Evolutionary conservation across 1,284 basidiomycete genomes (phyloP), one percentile per base, ranked within the genome.

Genomic region (Xerocomus nothofagi): DNA sequence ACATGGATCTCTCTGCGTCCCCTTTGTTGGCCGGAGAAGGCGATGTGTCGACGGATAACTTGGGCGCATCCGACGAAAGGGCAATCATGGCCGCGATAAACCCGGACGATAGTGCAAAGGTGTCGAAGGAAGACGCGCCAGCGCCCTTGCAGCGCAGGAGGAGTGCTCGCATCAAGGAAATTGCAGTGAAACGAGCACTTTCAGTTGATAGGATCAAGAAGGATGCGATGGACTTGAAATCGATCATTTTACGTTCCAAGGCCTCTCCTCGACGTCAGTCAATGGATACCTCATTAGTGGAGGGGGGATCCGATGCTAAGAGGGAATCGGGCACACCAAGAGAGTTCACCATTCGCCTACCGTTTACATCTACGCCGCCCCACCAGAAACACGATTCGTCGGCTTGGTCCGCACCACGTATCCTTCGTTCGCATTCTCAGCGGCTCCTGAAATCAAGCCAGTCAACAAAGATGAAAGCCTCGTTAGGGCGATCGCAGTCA

Each of bases 381-480:
- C 48, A 49, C 4, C 39, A 47, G 42, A 49, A 47, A 26, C 8
- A 36, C 0, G 39, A 51, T 6, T 34, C 46, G 7, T 30, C 24
- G 7, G 17, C 32, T n/a, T 47, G 58, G 45, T 55, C 58, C 37
- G 49, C 62, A 11, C 51, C 58, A 8, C 66, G 61, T 15, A 58
- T 71, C 33, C 65, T 70, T 29, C 66, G 72, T 23, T 70, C 71
- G 17, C 66, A 66, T 18, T 71, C 70, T 30, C 71, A 67, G 37
- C 53, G 56, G 32, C 46, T 59, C 23, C 11, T 24, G 29, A 43
- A 34, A 17, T 18, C 45, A 21, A 30, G 11, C 17, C 29, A 37
- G 24, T 10, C 34, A 9, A 26, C 18, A 3, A 49, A 44, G 45
- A 38, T 21, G 31, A 49, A 42, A 6, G 23, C 55, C 8, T 18